phyloP scores from a whole-genome alignment of 1,284 basidiomycete genomes.

The Puccinia polysora region DNA sequence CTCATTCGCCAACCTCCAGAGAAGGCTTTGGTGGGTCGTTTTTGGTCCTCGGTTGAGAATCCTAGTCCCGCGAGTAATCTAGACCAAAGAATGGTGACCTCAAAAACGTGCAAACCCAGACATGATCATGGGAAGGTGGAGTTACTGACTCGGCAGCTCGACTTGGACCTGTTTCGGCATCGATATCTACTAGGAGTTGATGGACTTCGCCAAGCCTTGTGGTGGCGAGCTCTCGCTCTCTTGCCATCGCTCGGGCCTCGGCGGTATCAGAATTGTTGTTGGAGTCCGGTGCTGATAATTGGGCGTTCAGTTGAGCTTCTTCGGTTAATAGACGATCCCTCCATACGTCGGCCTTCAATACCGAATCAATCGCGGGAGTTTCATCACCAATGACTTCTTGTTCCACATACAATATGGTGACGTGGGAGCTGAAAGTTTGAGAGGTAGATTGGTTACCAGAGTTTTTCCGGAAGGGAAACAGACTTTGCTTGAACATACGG shows the following conservation, averaged over 20 bases:
- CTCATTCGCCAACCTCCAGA: slow-evolving; percentile 87
- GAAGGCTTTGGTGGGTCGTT: slow-evolving; percentile 64
- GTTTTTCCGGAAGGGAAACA: not conserved
- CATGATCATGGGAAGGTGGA: slow-evolving; percentile 55
- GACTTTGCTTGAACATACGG: slow-evolving; percentile 56
- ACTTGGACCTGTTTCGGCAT: slow-evolving; percentile 91
- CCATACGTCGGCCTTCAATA: slow-evolving; percentile 95
- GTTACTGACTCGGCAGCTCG: slow-evolving; percentile 83
- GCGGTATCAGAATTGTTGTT: slow-evolving; percentile 45
- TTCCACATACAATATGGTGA: slow-evolving; percentile 96
- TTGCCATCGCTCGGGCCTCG: slow-evolving; percentile 67
- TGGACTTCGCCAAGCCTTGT: slow-evolving; percentile 87
- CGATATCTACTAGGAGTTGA: slow-evolving; percentile 86
- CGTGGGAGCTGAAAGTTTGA: slow-evolving; percentile 60
- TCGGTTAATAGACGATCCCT: slow-evolving; percentile 80
- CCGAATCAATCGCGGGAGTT: slow-evolving; percentile 83
- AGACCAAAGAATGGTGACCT: slow-evolving; percentile 61
- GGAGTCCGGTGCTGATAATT: slow-evolving; percentile 61
- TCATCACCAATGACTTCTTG: slow-evolving; percentile 95
- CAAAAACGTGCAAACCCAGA: slow-evolving; percentile 65
- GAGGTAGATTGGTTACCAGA: not conserved
- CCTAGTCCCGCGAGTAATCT: slow-evolving; percentile 34
- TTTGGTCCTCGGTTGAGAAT: slow-evolving; percentile 6
- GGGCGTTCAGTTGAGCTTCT: slow-evolving; percentile 68
- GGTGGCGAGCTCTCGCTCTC: slow-evolving; percentile 72